These are phyloP conservation scores for Nannochloropsis salina DNA, from an alignment of 108 stramenopile species.

Conservation along the genomic window DNA sequence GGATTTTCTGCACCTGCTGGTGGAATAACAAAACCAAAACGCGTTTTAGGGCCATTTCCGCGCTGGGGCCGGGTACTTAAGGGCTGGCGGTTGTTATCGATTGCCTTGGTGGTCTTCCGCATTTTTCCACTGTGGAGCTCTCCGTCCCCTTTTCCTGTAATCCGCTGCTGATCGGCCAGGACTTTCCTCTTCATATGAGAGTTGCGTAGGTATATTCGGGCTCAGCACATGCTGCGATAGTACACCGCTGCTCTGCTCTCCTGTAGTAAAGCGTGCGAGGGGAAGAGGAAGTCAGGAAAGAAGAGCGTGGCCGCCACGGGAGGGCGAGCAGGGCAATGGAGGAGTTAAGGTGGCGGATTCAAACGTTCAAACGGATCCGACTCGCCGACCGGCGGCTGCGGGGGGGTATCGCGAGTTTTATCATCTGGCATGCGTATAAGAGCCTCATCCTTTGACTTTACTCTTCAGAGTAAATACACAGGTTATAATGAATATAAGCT, in stretches of 20 bases:
- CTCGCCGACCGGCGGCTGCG: neutral
- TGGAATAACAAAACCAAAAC: neutral
- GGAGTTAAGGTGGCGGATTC: too few relatives aligned
- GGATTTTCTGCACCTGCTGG: conserved; percentile 16
- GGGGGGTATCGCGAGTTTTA: neutral
- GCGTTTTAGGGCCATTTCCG: neutral
- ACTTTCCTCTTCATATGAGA: neutral
- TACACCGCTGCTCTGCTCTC: neutral
- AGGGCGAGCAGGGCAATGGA: too few relatives aligned
- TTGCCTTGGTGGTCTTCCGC: neutral
- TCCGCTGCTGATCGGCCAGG: neutral
- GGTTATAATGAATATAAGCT: too few relatives aligned
- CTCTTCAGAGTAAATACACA: too few relatives aligned
- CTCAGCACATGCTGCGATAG: neutral
- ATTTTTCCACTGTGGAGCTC: neutral
- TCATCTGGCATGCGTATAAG: too few relatives aligned
- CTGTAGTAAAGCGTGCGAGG: too few relatives aligned
- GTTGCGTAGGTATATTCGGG: neutral
- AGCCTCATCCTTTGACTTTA: too few relatives aligned
- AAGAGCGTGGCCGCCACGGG: too few relatives aligned
- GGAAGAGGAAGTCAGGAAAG: too few relatives aligned
- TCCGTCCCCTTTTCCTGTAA: neutral
- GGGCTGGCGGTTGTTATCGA: conserved; percentile 19
- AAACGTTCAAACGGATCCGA: too few relatives aligned
- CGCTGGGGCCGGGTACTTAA: neutral